These are phyloP conservation scores for Tausonia pullulans DNA, from an alignment of 1,284 basidiomycete species.

Conservation along the genomic window DNA sequence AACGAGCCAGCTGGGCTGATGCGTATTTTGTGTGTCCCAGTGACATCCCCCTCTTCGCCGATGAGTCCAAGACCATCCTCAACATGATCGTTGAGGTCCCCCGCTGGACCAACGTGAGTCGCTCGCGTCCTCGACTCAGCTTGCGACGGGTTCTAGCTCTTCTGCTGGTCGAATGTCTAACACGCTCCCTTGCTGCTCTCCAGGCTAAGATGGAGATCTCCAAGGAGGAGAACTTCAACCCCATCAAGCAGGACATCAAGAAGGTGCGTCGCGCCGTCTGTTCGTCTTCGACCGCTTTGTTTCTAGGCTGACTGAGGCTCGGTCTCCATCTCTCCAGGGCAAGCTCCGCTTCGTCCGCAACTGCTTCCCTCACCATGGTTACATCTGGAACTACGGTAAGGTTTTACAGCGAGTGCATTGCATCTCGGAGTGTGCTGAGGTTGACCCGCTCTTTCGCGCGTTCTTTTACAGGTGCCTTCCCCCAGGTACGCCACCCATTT, in stretches of 20 bases:
- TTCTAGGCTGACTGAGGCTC: neutral
- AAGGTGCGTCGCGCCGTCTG: conserved; percentile 39
- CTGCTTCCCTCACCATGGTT: conserved; percentile 99
- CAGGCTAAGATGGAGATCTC: conserved; percentile 91
- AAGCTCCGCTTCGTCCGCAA: conserved; percentile 96
- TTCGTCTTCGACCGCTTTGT: neutral
- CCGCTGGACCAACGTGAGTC: conserved; percentile 80
- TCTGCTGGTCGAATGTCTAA: neutral
- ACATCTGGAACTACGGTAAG: conserved; percentile 91
- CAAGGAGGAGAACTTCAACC: conserved; percentile 96
- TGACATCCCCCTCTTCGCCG: conserved; percentile 91
- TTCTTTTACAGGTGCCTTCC: conserved; percentile 52
- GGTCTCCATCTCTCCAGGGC: conserved; percentile 40
- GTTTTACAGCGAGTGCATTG: neutral
- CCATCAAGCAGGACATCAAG: conserved; percentile 98
- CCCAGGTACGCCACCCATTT: conserved; percentile 49
- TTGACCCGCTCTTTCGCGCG: neutral
- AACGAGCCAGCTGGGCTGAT: neutral
- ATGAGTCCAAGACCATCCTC: conserved; percentile 83
- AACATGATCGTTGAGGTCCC: conserved; percentile 99
- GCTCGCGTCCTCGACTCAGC: neutral
- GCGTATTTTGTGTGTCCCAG: conserved; percentile 21
- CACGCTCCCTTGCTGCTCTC: neutral
- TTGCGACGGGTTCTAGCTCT: neutral
- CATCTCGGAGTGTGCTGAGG: neutral